Conservation (phyloP, 768 basidiomycete genomes). For the Lentinula lateritia region DNA sequence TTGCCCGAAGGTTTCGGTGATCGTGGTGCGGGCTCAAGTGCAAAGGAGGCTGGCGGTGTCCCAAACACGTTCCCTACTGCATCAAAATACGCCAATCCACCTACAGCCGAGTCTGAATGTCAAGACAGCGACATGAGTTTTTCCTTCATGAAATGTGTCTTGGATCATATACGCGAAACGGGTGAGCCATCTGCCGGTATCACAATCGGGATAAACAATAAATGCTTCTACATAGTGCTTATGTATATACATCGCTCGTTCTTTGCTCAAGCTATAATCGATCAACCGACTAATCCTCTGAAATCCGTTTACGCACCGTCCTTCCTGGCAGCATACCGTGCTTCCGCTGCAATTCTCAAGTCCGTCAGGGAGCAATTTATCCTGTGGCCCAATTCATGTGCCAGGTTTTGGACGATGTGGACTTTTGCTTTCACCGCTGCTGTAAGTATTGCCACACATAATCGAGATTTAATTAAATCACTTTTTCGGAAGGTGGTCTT, state of each 20-base stretch:
- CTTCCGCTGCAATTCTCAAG: constrained; percentile 52
- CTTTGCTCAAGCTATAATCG: constrained; percentile 68
- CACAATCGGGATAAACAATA: neutral
- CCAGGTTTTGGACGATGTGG: constrained; percentile 61
- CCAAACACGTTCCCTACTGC: constrained; percentile 10
- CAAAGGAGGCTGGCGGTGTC: constrained; percentile 13
- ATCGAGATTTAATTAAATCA: neutral
- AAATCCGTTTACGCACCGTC: constrained; percentile 61
- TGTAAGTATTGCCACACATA: constrained; percentile 21
- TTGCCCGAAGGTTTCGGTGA: constrained; percentile 42
- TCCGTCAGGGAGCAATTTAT: constrained; percentile 43
- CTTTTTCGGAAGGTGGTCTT: constrained; percentile 53
- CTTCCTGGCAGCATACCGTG: constrained; percentile 57
- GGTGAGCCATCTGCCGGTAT: constrained; percentile 19
- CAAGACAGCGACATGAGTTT: constrained; percentile 25
- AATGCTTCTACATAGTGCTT: constrained; percentile 36
- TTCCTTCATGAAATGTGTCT: constrained; percentile 39
- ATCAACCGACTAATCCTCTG: constrained; percentile 60
- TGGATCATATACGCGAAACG: constrained; percentile 45
- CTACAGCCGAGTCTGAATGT: neutral
- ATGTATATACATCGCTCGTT: constrained; percentile 63
- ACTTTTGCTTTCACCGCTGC: constrained; percentile 53
- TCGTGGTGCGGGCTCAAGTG: neutral
- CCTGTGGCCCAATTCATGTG: constrained; percentile 38
- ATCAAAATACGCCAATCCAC: constrained; percentile 1